Percentiles rank a stretch among this genome's conserved stretches.
Conservation (phyloP, 768 basidiomycete species). For the Paxillus involutus region DNA sequence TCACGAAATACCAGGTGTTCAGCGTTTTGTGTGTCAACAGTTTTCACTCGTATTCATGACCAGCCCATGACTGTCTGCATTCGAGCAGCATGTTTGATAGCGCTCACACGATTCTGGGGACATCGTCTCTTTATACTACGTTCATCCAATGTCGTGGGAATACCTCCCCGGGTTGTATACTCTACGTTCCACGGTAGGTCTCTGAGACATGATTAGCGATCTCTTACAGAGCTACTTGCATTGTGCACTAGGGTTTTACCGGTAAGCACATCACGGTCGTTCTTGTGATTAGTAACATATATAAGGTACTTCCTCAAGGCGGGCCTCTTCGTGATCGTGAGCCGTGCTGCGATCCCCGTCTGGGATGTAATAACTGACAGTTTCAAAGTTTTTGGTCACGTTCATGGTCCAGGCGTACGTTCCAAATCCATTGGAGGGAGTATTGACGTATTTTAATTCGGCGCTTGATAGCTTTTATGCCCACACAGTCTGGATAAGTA, state of each 20-base stretch:
- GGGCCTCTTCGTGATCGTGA: not conserved
- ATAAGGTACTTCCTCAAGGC: constrained; percentile 4
- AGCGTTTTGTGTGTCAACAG: constrained; percentile 1
- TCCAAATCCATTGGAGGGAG: no score
- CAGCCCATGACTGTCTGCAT: not conserved
- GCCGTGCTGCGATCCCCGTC: not conserved
- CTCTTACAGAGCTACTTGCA: not conserved
- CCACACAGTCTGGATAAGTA: no score
- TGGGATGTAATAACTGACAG: not conserved
- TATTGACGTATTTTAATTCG: no score
- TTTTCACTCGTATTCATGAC: not conserved
- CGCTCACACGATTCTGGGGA: not conserved
- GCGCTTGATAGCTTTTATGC: no score
- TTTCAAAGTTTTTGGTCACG: constrained; percentile 11
- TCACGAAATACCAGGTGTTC: constrained; percentile 2
- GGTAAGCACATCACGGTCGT: not conserved
- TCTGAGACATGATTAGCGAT: no score
- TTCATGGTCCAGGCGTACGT: constrained; percentile 22
- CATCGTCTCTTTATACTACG: not conserved
- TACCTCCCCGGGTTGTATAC: not conserved
- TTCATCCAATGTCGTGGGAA: constrained; percentile 1
- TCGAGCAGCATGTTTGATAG: constrained; percentile 5
- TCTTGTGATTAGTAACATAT: not conserved
- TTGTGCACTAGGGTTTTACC: not conserved
- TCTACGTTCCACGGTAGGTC: constrained; percentile 1